Percentiles rank a stretch among this genome's conserved stretches.
phyloP scores from a whole-genome alignment of 2,329 filamentous ascomycete genomes.

The Fusarium nurragi region DNA sequence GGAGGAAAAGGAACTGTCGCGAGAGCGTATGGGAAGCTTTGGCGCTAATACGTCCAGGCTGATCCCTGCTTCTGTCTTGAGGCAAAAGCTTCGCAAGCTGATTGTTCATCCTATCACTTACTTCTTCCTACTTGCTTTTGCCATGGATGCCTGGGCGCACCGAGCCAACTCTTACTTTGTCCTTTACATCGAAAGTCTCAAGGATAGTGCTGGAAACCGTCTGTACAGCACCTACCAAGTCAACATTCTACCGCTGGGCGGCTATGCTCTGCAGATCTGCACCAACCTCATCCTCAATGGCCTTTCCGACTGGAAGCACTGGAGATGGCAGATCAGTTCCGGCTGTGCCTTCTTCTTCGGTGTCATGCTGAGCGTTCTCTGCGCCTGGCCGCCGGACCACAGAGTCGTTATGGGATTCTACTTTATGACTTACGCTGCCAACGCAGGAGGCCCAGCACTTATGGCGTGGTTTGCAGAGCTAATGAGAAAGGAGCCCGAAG shows the following conservation, averaged over 20 bases:
- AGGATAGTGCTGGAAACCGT: slow-evolving; percentile 39
- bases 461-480: slow-evolving; percentile 52
- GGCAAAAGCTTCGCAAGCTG: slow-evolving; percentile 42
- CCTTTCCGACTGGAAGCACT: slow-evolving; percentile 51
- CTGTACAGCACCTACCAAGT: slow-evolving; percentile 47
- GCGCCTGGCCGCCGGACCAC: slow-evolving; percentile 48
- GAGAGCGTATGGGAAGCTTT: slow-evolving; percentile 43
- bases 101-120: slow-evolving; percentile 46
- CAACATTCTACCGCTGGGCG: slow-evolving; percentile 46
- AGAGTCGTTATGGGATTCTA: slow-evolving; percentile 49
- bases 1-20: slow-evolving; percentile 42
- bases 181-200: slow-evolving; percentile 45
- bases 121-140: slow-evolving; percentile 46
- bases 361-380: slow-evolving; percentile 47
- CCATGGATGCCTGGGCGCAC: slow-evolving; percentile 45
- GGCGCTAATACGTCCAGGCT: slow-evolving; percentile 46
- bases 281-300: slow-evolving; percentile 50
- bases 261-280: slow-evolving; percentile 49
- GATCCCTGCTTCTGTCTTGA: slow-evolving; percentile 40
- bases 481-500: slow-evolving; percentile 50
- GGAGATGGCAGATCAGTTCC: slow-evolving; percentile 52
- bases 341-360: slow-evolving; percentile 44
- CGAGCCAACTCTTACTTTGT: slow-evolving; percentile 50
- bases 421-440: slow-evolving; percentile 50
- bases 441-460: slow-evolving; percentile 47